A percentile compares a stretch with the other conserved stretches of the same genome.
Conservation (phyloP, 148 eudicot genomes). For the Rhododendron williamsianum region DNA sequence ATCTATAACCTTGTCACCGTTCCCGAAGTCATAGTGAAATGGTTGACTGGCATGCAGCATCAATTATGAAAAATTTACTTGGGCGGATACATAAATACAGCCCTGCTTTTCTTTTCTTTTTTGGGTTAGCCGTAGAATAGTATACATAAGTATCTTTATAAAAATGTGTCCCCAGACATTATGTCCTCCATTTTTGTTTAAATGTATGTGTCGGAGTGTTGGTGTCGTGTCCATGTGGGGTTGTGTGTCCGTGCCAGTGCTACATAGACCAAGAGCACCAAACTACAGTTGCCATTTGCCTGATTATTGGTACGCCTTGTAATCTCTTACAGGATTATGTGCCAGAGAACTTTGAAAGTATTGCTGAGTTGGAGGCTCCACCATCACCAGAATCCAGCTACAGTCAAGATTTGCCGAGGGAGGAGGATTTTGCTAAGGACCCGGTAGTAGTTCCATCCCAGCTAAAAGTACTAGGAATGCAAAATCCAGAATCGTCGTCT, state of each 20-base stretch:
- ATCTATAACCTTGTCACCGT: neutral
- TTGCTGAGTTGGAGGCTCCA: constrained; percentile 73
- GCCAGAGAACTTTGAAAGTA: constrained; percentile 69
- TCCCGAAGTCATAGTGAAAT: neutral
- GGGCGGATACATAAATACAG: neutral
- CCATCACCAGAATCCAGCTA: constrained; percentile 84
- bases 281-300: neutral
- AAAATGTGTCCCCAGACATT: neutral
- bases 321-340: constrained; percentile 53
- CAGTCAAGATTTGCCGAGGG: constrained; percentile 38
- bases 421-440: constrained; percentile 80
- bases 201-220: neutral
- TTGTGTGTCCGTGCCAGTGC: neutral
- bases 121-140: neutral
- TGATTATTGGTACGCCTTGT: neutral
- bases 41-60: neutral
- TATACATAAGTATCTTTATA: neutral
- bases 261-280: neutral
- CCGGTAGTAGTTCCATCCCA: constrained; percentile 70
- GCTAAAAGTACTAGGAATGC: constrained; percentile 54
- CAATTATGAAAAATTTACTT: neutral
- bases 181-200: neutral
- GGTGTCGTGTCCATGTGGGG: neutral
- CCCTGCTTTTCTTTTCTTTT: neutral
- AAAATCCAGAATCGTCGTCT: constrained; percentile 22